Base-by-base conservation (phyloP, 2,329 filamentous ascomycete species). In the Exophiala mesophila region DNA sequence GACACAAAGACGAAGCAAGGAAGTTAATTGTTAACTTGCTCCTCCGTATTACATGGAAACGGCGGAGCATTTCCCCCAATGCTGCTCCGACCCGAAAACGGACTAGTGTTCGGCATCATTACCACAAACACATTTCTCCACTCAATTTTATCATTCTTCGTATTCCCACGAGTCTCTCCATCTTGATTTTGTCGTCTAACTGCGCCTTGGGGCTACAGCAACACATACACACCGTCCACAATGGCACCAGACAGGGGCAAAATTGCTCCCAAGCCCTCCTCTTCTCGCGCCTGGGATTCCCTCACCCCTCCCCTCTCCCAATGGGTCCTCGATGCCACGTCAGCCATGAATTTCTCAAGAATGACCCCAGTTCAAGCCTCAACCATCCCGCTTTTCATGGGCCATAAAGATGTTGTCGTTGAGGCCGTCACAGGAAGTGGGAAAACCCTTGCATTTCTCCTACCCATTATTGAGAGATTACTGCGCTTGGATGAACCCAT, bases 341-440 rank as follows among this genome's bases (percentile, higher is more conserved):
- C 80, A 36, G 79, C 82, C 52, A 90, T 92, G 82, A 87, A 88
- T 47, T 95, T 95, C 64, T 70, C 74, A 50, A 82, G 84, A 62
- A 89, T 92, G 75, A 96, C 89, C 3, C 90, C 90, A 1, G 89
- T 96, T n/a, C 90, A 97, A 67, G 87, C 89, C 32, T 90, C 88
- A 45, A 84, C 87, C 3, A 84, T 96, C 53, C 88, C 88, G 9
- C 77, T 95, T 38, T 92, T 95, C 61, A 82, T 89, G 67, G 82
- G 80, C 38, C 85, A 94, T 62, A 94, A 94, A 59, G 88, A 95
- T 64, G 86, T 94, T 3, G 88, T 95, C 1, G 88, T 95, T 4
- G 88, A 94, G 70, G 88, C 88, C 21, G 88, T 94, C 3, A 95
- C 88, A 2, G 88, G 89, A 9, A 92, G 85, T 63, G 88, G 88